These are phyloP conservation scores for Phaeosphaeria sp. DNA, from an alignment of 2,329 filamentous ascomycete species.

Conservation along the genomic window DNA sequence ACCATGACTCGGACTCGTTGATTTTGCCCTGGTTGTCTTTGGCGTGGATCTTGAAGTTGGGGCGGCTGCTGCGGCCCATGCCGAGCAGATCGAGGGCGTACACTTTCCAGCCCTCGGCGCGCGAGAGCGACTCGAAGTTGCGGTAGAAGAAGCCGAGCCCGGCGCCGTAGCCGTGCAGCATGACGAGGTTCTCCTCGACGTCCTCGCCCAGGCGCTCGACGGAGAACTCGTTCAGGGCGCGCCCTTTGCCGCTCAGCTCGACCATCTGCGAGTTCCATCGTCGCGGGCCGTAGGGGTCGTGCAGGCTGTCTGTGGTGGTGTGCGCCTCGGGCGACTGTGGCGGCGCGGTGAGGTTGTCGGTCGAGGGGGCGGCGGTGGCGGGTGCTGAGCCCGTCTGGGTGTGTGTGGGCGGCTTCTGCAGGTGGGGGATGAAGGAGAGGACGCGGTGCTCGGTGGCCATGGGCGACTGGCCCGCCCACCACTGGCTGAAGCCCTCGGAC, in stretches of 20 bases:
- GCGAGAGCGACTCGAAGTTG: slow-evolving; percentile 89
- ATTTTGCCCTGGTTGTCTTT: slow-evolving; percentile 83
- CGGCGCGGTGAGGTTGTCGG: slow-evolving; percentile 48
- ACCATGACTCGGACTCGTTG: slow-evolving; percentile 90
- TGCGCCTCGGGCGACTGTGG: slow-evolving; percentile 48
- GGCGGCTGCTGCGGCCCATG: slow-evolving; percentile 88
- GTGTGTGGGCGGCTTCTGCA: slow-evolving; percentile 74
- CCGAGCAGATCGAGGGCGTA: slow-evolving; percentile 95
- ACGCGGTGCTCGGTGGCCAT: slow-evolving; percentile 87
- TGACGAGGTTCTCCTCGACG: slow-evolving; percentile 85
- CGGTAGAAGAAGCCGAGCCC: slow-evolving; percentile 98
- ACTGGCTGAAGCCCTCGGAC: slow-evolving; percentile 74
- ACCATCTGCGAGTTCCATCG: slow-evolving; percentile 89
- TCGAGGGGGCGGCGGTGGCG: slow-evolving; percentile 48
- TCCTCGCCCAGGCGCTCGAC: slow-evolving; percentile 82
- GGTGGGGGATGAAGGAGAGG: slow-evolving; percentile 82
- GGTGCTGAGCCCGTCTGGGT: slow-evolving; percentile 66
- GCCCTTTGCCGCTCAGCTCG: slow-evolving; percentile 80
- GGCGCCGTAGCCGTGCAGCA: slow-evolving; percentile 96
- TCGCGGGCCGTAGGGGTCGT: slow-evolving; percentile 83
- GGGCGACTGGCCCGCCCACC: slow-evolving; percentile 89
- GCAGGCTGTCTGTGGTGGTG: slow-evolving; percentile 55
- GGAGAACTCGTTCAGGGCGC: slow-evolving; percentile 90
- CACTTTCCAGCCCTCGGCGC: slow-evolving; percentile 80
- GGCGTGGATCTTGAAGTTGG: slow-evolving; percentile 81